Percentiles rank a stretch among this genome's conserved stretches.
These are phyloP conservation scores for Penicillium cinerascens DNA, from an alignment of 495 filamentous ascomycete genomes.

Conservation along the genomic window DNA sequence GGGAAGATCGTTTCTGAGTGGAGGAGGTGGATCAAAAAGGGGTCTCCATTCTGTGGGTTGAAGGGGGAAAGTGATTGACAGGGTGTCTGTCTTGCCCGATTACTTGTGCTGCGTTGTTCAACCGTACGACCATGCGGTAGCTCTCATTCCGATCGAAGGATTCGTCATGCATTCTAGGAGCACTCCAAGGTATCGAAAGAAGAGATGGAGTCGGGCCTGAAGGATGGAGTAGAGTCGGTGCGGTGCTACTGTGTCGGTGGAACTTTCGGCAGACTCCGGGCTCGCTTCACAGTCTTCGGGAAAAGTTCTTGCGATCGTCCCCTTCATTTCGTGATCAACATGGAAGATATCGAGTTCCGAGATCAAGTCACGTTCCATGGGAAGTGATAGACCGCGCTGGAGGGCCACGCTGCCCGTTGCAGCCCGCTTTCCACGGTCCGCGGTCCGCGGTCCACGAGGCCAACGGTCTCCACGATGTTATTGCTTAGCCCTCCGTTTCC, in stretches of 20 bases:
- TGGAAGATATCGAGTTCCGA: background rate
- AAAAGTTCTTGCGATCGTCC: background rate
- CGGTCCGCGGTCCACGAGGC: no score
- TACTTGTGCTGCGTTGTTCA: background rate
- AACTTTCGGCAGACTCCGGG: conserved; percentile 11
- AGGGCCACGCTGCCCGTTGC: no score
- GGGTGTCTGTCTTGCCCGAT: conserved; percentile 6
- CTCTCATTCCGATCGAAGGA: background rate
- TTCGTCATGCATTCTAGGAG: background rate
- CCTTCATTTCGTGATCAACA: background rate
- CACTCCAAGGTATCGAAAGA: background rate
- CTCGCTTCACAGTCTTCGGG: background rate
- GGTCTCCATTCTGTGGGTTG: conserved; percentile 3
- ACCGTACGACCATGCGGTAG: background rate
- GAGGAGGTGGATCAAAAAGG: conserved; percentile 6
- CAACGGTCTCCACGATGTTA: background rate
- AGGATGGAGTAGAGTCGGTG: background rate
- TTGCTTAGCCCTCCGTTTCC: no score
- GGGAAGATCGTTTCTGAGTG: conserved; percentile 11
- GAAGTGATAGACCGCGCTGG: background rate
- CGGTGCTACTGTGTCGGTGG: background rate
- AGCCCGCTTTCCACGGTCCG: no score
- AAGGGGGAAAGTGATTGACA: conserved; percentile 16
- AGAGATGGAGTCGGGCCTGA: background rate
- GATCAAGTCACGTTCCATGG: background rate